Percentiles rank a stretch among this genome's conserved stretches.
Conservation (phyloP, 2,329 filamentous ascomycete genomes). For the Nannizzia gypsea region DNA sequence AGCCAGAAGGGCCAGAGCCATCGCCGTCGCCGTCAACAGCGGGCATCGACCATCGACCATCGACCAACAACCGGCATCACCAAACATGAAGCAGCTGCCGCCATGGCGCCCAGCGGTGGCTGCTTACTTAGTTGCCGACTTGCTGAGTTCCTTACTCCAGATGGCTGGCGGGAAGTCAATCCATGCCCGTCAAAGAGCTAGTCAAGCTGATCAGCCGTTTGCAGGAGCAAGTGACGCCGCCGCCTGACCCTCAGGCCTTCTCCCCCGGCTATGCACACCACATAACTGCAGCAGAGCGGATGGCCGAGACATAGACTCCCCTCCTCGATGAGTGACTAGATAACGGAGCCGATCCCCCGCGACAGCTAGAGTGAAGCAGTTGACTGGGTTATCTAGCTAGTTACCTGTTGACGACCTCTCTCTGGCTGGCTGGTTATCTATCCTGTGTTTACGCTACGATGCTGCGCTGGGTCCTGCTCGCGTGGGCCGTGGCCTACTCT, state of each 20-base stretch:
- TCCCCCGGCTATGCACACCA: background rate
- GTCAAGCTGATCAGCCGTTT: background rate
- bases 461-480: conserved; percentile 18
- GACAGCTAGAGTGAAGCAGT: no score
- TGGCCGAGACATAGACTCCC: background rate
- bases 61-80: background rate
- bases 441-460: background rate
- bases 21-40: background rate
- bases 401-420: background rate
- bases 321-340: background rate
- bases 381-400: background rate
- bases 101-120: background rate
- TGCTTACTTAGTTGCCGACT: background rate
- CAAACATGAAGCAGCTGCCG: background rate
- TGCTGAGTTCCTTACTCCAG: background rate
- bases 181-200: background rate
- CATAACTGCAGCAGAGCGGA: background rate
- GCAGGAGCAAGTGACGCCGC: conserved; percentile 2
- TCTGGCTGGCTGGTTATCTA: background rate
- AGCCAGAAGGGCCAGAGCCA: background rate
- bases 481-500: conserved; percentile 28
- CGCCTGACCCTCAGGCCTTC: background rate
- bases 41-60: background rate
- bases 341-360: background rate
- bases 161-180: background rate